Evolutionary conservation across 768 basidiomycete species (phyloP), one percentile per base, ranked within the genome.

Genomic region (Serpula lacrymans): DNA sequence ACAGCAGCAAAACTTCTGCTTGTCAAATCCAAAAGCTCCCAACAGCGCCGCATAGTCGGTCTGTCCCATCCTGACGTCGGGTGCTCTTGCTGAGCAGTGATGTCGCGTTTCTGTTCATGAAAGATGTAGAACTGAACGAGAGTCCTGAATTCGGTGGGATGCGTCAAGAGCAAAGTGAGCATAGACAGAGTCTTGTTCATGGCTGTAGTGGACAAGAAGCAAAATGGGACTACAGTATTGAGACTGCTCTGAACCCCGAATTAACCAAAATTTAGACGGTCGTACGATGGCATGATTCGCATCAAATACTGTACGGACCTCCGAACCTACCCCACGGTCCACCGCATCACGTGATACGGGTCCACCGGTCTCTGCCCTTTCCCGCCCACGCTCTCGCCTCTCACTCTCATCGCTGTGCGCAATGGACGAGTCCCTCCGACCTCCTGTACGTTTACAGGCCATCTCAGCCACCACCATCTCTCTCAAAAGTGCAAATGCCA

Each of bases 1-100:
- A 99, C 95, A 1, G 86, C 81, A 0, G 91, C 74, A 52, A 96
- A 99, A 65, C 84, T 89, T 51, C 95, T 67, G 50, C 89, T 91
- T 4, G 93, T 94, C 64, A 71, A 41, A 71, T 98, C 94, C 39
- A 98, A 69, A 52, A 92, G 84, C 6, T 77, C 69, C 94, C 93
- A 97, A 57, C 93, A 97, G 30, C 79, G 72, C 41, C 81, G 77
- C 95, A 99, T 99, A 7, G 79, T 70, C 27, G 75, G 57, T 41
- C 95, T 72, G 65, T 96, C 82, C 82, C 88, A 97, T 30, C 90
- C 90, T 1, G 91, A 88, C 14, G 84, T 81, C 0, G 74, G 68
- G 50, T 87, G 78, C 52, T 97, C 88, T 47, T 74, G 65, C 42
- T 79, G 67, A 2, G 78, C 71, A 31, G 87, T 80, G 52, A 98